Evolutionary conservation across 306 rosid species (phyloP).

Genomic region (Ceratonia siliqua): DNA sequence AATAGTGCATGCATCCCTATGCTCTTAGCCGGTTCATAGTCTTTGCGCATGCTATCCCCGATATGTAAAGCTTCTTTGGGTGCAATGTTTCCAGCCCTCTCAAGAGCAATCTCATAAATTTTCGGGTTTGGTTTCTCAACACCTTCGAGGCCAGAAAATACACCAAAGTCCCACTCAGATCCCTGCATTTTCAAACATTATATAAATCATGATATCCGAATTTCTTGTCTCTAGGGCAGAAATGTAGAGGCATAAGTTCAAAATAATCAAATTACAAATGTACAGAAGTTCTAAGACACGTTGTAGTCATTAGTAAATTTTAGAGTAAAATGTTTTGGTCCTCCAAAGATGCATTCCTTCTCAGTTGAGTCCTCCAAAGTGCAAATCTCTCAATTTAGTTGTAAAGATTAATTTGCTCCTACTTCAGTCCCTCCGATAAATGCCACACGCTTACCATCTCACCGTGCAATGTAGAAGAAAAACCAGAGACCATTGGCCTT

Average conservation of each 20-base stretch:
- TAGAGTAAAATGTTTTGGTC: too few species aligned
- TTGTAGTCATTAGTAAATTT: background rate
- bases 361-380: too few species aligned
- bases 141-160: slow-evolving; percentile 87
- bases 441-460: too few species aligned
- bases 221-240: background rate
- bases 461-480: too few species aligned
- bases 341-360: too few species aligned
- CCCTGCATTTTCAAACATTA: slow-evolving; percentile 56
- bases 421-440: too few species aligned
- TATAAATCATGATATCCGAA: slow-evolving; percentile 8
- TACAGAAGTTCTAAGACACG: background rate
- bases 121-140: slow-evolving; percentile 82
- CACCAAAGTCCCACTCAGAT: slow-evolving; percentile 93
- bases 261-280: background rate
- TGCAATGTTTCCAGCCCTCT: slow-evolving; percentile 70
- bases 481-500: too few species aligned
- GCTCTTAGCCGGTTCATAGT: slow-evolving; percentile 78
- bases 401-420: too few species aligned
- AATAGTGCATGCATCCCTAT: slow-evolving; percentile 82
- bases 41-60: slow-evolving; percentile 92
- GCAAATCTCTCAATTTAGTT: too few species aligned
- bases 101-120: slow-evolving; percentile 74
- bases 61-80: slow-evolving; percentile 72
- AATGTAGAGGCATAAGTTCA: background rate